Base-by-base conservation (phyloP, 306 rosid genomes). In the Erythrophleum fordii region DNA sequence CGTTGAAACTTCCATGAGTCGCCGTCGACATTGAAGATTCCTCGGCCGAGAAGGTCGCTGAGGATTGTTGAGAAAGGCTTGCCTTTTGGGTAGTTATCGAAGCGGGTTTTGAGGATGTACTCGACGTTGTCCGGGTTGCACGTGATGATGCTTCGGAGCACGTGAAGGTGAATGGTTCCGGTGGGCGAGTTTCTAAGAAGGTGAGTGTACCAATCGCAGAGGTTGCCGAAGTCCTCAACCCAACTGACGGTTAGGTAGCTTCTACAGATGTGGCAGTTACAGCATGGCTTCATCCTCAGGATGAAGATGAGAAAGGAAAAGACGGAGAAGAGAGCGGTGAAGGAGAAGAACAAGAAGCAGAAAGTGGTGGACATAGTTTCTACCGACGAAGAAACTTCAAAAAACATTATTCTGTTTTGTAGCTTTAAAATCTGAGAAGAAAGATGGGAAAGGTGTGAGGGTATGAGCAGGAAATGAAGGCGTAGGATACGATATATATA, bases 11-110 rank as follows among this genome's bases (percentile, higher is more conserved):
- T 78, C 99, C 99, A 95, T 0, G 85, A 25, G 0, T 90, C 83
- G 7, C 97, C 99, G 42, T 95, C 99, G 14, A 86, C 92, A 12
- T 95, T 95, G 91, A 95, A 95, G 42, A 95, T 95, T 6, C 99
- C 99, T 0, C 87, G 87, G 51, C 99, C 99, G 0, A 95, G 76
- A 17, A 95, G 91, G 48, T 95, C 97, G 44, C 97, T 94, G 17
- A 95, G 97, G 65, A 95, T 28, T 1, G 82, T 53, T 13, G 99
- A 90, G 78, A 95, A 95, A 0, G 88, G 90, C 23, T 88, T 85
- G 0, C 99, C 99, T 28, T 95, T 95, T 0, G 98, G 98, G 81
- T 91, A 95, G 84, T 92, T 95, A 6, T 83, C 80, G 81, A 95
- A 95, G 35, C 82, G 84, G 20, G 97, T 87, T 37, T 90, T 91